Evolutionary conservation across 805 yeast species (phyloP).

Genomic region (Metschnikowia chrysomelidarum): DNA sequence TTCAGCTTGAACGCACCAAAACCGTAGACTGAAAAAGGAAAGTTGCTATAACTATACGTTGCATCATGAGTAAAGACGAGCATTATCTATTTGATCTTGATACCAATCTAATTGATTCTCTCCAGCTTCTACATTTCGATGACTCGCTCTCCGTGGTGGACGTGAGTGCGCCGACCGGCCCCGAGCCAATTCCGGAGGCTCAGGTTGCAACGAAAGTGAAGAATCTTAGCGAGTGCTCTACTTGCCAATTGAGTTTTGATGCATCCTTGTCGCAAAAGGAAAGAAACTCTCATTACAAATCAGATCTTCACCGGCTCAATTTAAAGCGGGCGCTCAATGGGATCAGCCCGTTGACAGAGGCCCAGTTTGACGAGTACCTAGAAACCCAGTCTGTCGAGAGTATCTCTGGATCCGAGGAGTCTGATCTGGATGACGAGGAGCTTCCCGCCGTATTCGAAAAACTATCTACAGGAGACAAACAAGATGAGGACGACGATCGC

Average conservation of each 20-base stretch:
- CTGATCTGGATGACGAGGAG: constrained; percentile 31
- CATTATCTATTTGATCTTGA: constrained; percentile 13
- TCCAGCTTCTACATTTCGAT: constrained; percentile 17
- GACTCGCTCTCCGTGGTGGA: constrained; percentile 11
- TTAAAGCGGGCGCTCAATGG: constrained; percentile 50
- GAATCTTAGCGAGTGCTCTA: constrained; percentile 16
- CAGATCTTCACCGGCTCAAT: constrained; percentile 60
- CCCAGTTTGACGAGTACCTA: constrained; percentile 54
- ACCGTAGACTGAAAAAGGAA: too few relatives aligned
- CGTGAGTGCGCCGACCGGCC: constrained; percentile 2
- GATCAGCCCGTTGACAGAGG: constrained; percentile 48
- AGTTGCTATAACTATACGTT: not conserved
- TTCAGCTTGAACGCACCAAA: too few relatives aligned
- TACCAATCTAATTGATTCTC: constrained; percentile 3
- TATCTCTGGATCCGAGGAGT: constrained; percentile 54
- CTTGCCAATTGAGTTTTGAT: constrained; percentile 17
- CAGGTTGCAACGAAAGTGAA: constrained; percentile 14
- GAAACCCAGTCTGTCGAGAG: constrained; percentile 52
- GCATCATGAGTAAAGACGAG: constrained; percentile 10
- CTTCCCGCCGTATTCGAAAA: constrained; percentile 24
- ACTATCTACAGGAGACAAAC: constrained; percentile 19
- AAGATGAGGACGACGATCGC: constrained; percentile 28
- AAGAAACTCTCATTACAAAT: constrained; percentile 48
- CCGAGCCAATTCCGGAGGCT: not conserved
- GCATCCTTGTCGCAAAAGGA: constrained; percentile 10